A percentile compares a stretch with the other conserved stretches of the same genome.
Evolutionary conservation across 257 asterid genomes (phyloP).

Genomic region (Anisodus tanguticus): DNA sequence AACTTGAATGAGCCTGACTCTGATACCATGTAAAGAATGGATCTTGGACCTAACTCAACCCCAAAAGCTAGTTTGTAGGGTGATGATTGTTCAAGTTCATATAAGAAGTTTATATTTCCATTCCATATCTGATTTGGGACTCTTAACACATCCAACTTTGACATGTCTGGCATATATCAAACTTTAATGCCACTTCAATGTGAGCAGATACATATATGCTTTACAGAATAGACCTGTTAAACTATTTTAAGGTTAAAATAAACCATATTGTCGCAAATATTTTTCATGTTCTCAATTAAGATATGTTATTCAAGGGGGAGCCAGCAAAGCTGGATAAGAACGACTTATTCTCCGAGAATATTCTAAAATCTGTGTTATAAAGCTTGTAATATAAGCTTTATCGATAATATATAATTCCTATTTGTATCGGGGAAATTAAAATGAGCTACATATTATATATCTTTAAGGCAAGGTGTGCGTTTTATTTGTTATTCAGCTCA

Average conservation of each 20-base stretch:
- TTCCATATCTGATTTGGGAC: too few relatives aligned
- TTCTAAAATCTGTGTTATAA: not conserved
- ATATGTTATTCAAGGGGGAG: not conserved
- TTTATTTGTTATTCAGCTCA: not conserved
- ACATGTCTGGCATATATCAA: not conserved
- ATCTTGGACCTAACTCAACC: too few relatives aligned
- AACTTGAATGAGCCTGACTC: too few relatives aligned
- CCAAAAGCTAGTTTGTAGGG: too few relatives aligned
- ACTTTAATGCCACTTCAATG: not conserved
- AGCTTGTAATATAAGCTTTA: not conserved
- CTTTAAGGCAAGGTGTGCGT: not conserved
- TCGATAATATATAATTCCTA: not conserved
- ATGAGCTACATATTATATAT: not conserved
- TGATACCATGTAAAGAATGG: too few relatives aligned
- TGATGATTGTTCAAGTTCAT: too few relatives aligned
- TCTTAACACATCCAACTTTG: not conserved
- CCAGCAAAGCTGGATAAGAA: conserved; percentile 18
- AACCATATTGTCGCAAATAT: not conserved
- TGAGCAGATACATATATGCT: not conserved
- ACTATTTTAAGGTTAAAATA: conserved; percentile 2
- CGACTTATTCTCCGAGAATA: conserved; percentile 2
- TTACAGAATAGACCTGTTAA: not conserved
- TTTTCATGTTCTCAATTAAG: not conserved
- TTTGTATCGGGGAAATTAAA: not conserved
- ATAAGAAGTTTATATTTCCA: too few relatives aligned